A percentile compares a stretch with the other conserved stretches of the same genome.
Evolutionary conservation across 2,329 filamentous ascomycete species (phyloP).

Genomic region (Pseudonectria buxi): DNA sequence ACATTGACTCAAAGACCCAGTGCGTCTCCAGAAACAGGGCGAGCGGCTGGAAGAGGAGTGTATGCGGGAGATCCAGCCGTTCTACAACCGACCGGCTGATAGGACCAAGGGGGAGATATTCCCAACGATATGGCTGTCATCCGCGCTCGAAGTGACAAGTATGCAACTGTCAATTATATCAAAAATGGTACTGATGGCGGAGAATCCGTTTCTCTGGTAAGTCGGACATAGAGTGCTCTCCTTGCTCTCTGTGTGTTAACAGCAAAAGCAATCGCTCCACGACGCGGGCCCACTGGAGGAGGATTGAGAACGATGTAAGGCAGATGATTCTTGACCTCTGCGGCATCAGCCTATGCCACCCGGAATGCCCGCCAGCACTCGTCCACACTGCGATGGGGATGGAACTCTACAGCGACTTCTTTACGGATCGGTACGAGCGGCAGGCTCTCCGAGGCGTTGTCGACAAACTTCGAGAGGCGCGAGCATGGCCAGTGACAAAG

Average conservation of each 20-base stretch:
- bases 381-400: slow-evolving; percentile 34
- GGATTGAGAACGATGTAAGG: slow-evolving; percentile 32
- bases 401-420: slow-evolving; percentile 36
- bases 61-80: slow-evolving; percentile 26
- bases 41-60: slow-evolving; percentile 28
- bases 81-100: slow-evolving; percentile 28
- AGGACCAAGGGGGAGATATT: slow-evolving; percentile 33
- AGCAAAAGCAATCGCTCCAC: slow-evolving; percentile 16
- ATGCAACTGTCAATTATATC: slow-evolving; percentile 34
- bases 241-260: background rate
- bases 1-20: slow-evolving; percentile 12
- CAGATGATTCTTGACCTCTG: slow-evolving; percentile 32
- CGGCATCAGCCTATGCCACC: slow-evolving; percentile 34
- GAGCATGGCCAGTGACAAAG: slow-evolving; percentile 33
- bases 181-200: slow-evolving; percentile 33
- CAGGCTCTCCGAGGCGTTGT: slow-evolving; percentile 31
- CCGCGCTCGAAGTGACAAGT: slow-evolving; percentile 33
- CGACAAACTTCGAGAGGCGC: slow-evolving; percentile 38
- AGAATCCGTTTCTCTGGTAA: slow-evolving; percentile 32
- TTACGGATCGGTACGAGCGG: slow-evolving; percentile 33
- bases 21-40: slow-evolving; percentile 30
- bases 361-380: slow-evolving; percentile 30
- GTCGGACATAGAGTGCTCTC: background rate
- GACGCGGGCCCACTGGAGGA: slow-evolving; percentile 26
- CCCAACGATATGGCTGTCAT: slow-evolving; percentile 33